Percentiles rank a stretch among this genome's conserved stretches.
Conservation (phyloP, 2,329 filamentous ascomycete species). For the Lecanicillium sp. region DNA sequence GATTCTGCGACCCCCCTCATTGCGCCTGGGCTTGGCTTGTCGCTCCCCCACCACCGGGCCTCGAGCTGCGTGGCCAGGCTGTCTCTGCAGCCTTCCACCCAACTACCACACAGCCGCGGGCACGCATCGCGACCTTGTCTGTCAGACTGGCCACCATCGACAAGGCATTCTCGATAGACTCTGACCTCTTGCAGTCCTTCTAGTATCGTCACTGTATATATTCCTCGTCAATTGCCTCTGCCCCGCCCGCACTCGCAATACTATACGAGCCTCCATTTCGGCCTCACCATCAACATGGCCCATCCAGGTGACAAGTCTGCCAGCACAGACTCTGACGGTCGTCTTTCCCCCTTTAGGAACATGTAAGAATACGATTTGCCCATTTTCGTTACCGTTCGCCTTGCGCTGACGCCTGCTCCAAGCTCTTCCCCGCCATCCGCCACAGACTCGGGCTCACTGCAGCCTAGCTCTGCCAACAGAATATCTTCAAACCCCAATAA, state of each 20-base stretch:
- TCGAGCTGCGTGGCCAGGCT: conserved; percentile 4
- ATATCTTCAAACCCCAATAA: conserved; percentile 48
- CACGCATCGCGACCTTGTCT: background rate
- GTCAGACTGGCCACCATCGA: background rate
- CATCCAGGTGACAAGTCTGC: conserved; percentile 5
- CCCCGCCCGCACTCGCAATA: background rate
- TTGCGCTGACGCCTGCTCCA: background rate
- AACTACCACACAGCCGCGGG: background rate
- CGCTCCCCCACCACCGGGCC: conserved; percentile 7
- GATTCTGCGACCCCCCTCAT: background rate
- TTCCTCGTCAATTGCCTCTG: conserved; percentile 2
- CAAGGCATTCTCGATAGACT: background rate
- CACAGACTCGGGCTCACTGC: conserved; percentile 43
- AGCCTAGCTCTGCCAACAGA: conserved; percentile 44
- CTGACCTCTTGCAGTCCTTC: background rate
- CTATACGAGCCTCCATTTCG: conserved; percentile 1
- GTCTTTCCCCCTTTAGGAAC: conserved; percentile 43
- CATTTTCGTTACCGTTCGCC: background rate
- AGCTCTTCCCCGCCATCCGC: conserved; percentile 32
- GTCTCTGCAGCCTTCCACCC: background rate
- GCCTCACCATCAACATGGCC: background rate
- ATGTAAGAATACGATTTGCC: conserved; percentile 41
- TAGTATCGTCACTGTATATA: too few species aligned
- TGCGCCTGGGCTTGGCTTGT: background rate
- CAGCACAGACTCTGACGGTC: background rate